Percentiles rank a stretch among this genome's conserved stretches.
phyloP scores from a whole-genome alignment of 306 rosid genomes.

The Fragaria vesca region DNA sequence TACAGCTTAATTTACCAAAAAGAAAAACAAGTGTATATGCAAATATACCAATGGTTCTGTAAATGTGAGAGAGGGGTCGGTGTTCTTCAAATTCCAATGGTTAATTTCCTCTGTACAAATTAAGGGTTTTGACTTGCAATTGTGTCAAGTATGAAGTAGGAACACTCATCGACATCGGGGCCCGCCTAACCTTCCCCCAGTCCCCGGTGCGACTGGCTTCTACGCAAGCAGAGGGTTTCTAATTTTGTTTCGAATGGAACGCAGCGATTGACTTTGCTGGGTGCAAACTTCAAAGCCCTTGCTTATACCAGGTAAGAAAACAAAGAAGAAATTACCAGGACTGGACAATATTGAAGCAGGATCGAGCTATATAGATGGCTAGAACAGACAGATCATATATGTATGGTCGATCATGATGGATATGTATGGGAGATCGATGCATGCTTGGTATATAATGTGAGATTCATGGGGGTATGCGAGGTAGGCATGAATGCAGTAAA shows the following conservation, averaged over 20 bases:
- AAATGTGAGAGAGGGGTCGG: neutral
- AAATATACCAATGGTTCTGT: neutral
- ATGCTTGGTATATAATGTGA: slow-evolving; percentile 25
- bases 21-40: neutral
- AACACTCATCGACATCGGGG: neutral
- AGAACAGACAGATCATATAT: neutral
- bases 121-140: slow-evolving; percentile 4
- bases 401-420: neutral
- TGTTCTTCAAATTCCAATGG: neutral
- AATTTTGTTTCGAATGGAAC: slow-evolving; percentile 20
- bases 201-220: neutral
- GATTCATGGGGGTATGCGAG: slow-evolving; percentile 18
- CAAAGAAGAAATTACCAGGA: neutral
- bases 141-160: neutral
- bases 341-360: neutral
- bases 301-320: neutral
- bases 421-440: neutral
- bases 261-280: slow-evolving; percentile 37
- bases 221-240: neutral
- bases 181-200: neutral
- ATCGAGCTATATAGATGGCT: neutral
- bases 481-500: slow-evolving; percentile 39
- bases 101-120: neutral
- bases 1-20: neutral
- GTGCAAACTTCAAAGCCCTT: neutral